These are phyloP conservation scores for Themeda triandra DNA, from an alignment of 176 grass and related monocot genomes.

Conservation along the genomic window DNA sequence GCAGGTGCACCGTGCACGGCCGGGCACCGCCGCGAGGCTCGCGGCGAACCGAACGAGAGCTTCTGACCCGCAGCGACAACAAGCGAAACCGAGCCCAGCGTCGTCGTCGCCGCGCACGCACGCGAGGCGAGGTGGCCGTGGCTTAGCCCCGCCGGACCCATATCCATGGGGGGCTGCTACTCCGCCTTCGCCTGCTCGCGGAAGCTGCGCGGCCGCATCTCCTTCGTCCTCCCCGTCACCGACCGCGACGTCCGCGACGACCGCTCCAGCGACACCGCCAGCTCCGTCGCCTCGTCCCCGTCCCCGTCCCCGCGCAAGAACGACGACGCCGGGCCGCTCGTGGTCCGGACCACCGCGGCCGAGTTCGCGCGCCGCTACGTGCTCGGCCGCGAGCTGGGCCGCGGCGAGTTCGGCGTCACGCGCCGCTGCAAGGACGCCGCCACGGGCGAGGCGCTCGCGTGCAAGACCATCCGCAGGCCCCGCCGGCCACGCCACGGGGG, in stretches of 20 bases:
- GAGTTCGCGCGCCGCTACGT: conserved; percentile 48
- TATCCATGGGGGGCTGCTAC: conserved; percentile 48
- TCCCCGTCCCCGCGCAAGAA: neutral
- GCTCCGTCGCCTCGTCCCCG: neutral
- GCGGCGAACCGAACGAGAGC: conserved; percentile 21
- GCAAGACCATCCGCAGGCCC: conserved; percentile 57
- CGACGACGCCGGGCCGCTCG: neutral
- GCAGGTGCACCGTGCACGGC: neutral
- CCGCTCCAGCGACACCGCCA: neutral
- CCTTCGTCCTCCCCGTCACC: conserved; percentile 45
- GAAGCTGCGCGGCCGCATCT: conserved; percentile 40
- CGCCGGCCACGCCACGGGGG: neutral
- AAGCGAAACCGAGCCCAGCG: neutral
- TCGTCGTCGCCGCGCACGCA: neutral
- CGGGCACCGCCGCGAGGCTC: neutral
- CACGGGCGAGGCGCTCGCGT: conserved; percentile 53
- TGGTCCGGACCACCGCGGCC: conserved; percentile 5
- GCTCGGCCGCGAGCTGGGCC: conserved; percentile 61
- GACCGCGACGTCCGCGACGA: neutral
- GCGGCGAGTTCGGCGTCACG: conserved; percentile 81
- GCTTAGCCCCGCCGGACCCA: neutral
- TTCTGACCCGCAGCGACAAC: neutral
- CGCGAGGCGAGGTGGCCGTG: neutral
- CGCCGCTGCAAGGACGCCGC: conserved; percentile 44
- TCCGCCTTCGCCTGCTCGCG: conserved; percentile 40